phyloP scores from a whole-genome alignment of 306 rosid genomes.

The Cucumis melo region DNA sequence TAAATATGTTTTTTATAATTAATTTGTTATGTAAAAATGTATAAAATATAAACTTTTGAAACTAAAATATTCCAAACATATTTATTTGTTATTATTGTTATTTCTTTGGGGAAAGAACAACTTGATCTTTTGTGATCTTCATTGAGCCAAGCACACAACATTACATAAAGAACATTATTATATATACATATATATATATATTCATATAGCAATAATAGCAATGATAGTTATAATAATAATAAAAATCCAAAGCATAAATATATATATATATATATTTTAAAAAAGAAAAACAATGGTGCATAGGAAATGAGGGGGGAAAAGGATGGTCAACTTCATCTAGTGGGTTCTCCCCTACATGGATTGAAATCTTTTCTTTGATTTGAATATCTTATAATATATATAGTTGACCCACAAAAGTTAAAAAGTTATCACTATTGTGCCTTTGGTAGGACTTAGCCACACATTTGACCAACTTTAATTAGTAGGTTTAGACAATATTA shows the following conservation, averaged over 20 bases:
- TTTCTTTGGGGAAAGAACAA: neutral
- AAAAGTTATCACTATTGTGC: neutral
- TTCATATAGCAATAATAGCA: neutral
- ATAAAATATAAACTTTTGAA: neutral
- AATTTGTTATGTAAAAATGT: neutral
- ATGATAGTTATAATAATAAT: neutral
- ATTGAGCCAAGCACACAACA: neutral
- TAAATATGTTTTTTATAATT: too few relatives aligned
- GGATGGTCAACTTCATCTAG: neutral
- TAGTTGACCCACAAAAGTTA: neutral
- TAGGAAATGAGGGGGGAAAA: neutral
- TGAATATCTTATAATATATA: neutral
- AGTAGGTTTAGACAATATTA: neutral
- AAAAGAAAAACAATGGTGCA: neutral
- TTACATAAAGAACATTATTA: neutral
- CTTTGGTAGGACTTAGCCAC: neutral
- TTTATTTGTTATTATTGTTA: neutral
- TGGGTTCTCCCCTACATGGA: neutral
- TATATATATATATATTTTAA: neutral
- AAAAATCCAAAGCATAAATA: neutral
- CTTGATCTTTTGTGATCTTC: neutral
- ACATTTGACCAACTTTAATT: neutral
- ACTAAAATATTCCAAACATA: neutral
- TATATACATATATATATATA: too few relatives aligned
- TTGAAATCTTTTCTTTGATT: neutral